These are phyloP conservation scores for Glaciozyma antarctica DNA, from an alignment of 768 basidiomycete species.

Conservation along the genomic window DNA sequence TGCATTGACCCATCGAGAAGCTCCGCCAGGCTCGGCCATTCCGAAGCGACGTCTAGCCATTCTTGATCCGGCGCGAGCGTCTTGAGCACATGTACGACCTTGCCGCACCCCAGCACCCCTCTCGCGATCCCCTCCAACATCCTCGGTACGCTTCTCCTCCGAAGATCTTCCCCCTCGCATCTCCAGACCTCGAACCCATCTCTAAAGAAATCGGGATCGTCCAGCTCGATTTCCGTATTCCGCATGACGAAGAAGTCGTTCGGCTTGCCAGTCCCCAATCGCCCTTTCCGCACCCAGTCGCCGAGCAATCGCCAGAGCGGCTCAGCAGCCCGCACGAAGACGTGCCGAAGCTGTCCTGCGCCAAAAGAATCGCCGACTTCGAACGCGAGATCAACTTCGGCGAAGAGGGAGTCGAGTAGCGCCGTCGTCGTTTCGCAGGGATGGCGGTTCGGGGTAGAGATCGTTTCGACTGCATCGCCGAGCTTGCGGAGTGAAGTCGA, in stretches of 20 bases:
- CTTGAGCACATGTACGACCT: background rate
- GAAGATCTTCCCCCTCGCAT: background rate
- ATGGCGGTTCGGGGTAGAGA: background rate
- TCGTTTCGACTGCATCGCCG: background rate
- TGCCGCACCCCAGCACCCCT: background rate
- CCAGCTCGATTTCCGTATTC: slow-evolving; percentile 1
- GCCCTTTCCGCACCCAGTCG: background rate
- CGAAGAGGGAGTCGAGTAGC: background rate
- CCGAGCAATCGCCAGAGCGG: background rate
- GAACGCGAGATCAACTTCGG: background rate
- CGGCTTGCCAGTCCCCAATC: background rate
- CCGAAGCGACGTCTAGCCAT: background rate
- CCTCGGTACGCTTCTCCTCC: background rate
- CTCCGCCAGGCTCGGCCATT: background rate
- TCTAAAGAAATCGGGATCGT: background rate
- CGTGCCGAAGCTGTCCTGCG: background rate
- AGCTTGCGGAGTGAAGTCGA: background rate
- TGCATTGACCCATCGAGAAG: background rate
- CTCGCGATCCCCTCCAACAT: background rate
- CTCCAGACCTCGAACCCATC: background rate
- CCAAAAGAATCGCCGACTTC: background rate
- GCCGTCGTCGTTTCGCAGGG: background rate
- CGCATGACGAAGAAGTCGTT: background rate
- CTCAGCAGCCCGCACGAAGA: background rate
- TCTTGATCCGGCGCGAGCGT: background rate